These are phyloP conservation scores for Silene latifolia DNA, from an alignment of 148 eudicot species.

Conservation along the genomic window DNA sequence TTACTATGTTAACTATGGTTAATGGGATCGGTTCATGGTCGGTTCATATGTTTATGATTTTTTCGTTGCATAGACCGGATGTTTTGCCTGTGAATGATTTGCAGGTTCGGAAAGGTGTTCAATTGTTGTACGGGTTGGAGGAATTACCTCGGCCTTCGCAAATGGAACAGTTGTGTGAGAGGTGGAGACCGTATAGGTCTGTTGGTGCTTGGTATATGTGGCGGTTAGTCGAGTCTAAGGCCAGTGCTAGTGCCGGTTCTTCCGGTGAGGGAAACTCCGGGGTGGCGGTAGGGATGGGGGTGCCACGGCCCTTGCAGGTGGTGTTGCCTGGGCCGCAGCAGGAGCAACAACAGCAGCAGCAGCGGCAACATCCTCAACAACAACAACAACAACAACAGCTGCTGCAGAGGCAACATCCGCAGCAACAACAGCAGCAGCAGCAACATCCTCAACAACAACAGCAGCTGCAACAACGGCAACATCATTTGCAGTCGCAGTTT, in stretches of 20 bases:
- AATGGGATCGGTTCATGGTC: constrained; percentile 67
- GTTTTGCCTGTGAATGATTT: constrained; percentile 55
- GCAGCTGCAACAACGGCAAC: constrained; percentile 28
- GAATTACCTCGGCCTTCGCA: constrained; percentile 52
- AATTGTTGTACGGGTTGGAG: constrained; percentile 39
- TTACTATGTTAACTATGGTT: constrained; percentile 60
- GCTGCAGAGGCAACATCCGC: constrained; percentile 4
- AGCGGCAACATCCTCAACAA: constrained; percentile 32
- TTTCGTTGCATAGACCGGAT: constrained; percentile 52
- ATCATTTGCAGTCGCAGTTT: constrained; percentile 29
- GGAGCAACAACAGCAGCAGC: constrained; percentile 30
- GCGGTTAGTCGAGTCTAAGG: constrained; percentile 49
- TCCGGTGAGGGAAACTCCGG: no score
- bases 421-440: constrained; percentile 9
- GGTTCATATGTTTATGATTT: constrained; percentile 64
- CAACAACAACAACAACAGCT: constrained; percentile 13
- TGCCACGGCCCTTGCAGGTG: constrained; percentile 11
- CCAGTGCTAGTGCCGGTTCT: neutral
- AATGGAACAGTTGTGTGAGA: constrained; percentile 61
- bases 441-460: constrained; percentile 10
- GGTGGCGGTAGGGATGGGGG: neutral
- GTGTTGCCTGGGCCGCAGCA: constrained; percentile 11
- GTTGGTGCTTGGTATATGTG: constrained; percentile 61
- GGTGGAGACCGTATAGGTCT: constrained; percentile 54
- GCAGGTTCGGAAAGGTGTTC: constrained; percentile 53